Conservation (phyloP, 345 rosid genomes). For the Microthlaspi erraticum region DNA sequence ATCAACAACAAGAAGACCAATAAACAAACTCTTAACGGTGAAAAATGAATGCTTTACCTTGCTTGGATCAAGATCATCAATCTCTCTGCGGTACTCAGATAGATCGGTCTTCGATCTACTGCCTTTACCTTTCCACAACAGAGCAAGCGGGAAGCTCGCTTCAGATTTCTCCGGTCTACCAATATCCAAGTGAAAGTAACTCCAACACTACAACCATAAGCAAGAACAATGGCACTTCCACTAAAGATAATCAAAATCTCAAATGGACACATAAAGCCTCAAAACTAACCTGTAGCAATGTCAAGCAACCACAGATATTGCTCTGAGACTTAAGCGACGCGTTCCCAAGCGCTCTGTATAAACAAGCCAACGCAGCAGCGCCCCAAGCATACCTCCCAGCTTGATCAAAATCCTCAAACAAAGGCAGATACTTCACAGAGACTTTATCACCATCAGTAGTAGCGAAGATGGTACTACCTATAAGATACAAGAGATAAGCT, state of each 20-base stretch:
- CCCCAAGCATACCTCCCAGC: constrained; percentile 83
- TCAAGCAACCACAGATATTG: constrained; percentile 78
- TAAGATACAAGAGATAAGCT: constrained; percentile 73
- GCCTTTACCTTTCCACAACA: constrained; percentile 78
- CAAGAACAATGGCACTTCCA: not conserved
- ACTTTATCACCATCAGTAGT: constrained; percentile 86
- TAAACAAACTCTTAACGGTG: not conserved
- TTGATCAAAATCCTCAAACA: constrained; percentile 69
- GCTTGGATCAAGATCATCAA: constrained; percentile 62
- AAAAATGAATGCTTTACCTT: constrained; percentile 49
- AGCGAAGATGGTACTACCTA: constrained; percentile 79
- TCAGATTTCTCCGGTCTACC: constrained; percentile 65
- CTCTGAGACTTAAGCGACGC: constrained; percentile 78
- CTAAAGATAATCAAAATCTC: not conserved
- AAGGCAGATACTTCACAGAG: constrained; percentile 77
- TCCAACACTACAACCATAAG: constrained; percentile 61
- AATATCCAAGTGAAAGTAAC: constrained; percentile 71
- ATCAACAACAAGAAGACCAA: constrained; percentile 1
- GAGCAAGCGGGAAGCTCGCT: constrained; percentile 62
- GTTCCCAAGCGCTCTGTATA: constrained; percentile 55
- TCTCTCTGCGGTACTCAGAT: constrained; percentile 65
- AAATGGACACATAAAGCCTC: not conserved
- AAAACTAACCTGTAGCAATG: constrained; percentile 67
- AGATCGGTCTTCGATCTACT: constrained; percentile 65
- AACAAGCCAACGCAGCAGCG: constrained; percentile 73